phyloP scores from a whole-genome alignment of 2,329 filamentous ascomycete species.

The Neophaeococcomyces aloes region DNA sequence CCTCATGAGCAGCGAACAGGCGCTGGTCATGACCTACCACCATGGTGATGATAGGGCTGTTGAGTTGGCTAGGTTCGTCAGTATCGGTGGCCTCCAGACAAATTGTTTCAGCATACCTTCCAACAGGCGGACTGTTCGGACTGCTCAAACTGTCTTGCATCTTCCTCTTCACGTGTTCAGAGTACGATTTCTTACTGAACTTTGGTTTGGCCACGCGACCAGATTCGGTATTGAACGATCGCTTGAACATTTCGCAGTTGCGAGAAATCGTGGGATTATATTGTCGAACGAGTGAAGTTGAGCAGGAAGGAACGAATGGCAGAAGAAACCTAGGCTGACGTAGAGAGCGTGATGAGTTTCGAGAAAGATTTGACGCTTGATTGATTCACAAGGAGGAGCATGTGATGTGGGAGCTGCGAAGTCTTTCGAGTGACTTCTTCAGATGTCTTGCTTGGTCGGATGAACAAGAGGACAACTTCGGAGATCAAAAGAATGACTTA shows the following conservation, averaged over 20 bases:
- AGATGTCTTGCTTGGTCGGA: neutral
- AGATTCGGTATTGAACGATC: constrained; percentile 73
- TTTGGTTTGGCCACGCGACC: constrained; percentile 77
- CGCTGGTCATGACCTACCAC: constrained; percentile 74
- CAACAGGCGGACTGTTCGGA: constrained; percentile 46
- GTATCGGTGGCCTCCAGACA: neutral
- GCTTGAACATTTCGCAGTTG: constrained; percentile 68
- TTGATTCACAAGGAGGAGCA: constrained; percentile 43
- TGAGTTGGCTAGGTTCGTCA: constrained; percentile 37
- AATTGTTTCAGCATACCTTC: constrained; percentile 19
- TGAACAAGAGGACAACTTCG: neutral
- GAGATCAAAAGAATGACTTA: constrained; percentile 14
- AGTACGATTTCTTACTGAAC: constrained; percentile 61
- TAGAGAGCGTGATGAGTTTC: constrained; percentile 32
- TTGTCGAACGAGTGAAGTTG: constrained; percentile 36
- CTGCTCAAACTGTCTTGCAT: constrained; percentile 71
- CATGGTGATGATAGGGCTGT: constrained; percentile 72
- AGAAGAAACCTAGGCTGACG: constrained; percentile 29
- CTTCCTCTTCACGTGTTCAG: constrained; percentile 75
- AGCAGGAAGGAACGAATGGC: constrained; percentile 34
- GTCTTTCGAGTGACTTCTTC: constrained; percentile 34
- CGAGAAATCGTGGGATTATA: constrained; percentile 21
- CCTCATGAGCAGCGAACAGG: constrained; percentile 90
- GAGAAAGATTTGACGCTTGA: constrained; percentile 27
- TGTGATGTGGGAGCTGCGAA: constrained; percentile 44